Evolutionary conservation across 2,329 filamentous ascomycete genomes (phyloP).

Genomic region (Paracoccidioides lutzii): DNA sequence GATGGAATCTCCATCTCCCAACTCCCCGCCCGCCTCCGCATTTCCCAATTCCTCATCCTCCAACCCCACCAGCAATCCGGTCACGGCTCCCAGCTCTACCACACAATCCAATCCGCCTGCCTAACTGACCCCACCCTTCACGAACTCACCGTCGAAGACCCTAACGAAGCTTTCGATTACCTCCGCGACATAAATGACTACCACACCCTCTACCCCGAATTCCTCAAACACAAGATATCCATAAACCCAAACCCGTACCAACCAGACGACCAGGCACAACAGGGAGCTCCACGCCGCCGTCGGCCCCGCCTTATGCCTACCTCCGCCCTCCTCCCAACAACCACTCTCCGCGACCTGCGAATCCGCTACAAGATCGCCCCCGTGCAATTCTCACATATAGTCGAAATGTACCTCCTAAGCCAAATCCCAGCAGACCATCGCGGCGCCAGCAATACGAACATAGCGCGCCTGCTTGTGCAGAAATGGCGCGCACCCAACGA

Average conservation of each 20-base stretch:
- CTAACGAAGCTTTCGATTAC: constrained; percentile 57
- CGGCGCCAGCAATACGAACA: constrained; percentile 36
- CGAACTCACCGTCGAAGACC: constrained; percentile 89
- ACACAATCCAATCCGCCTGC: constrained; percentile 59
- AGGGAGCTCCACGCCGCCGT: constrained; percentile 18
- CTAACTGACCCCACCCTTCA: constrained; percentile 54
- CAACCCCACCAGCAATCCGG: constrained; percentile 75
- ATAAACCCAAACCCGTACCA: constrained; percentile 34
- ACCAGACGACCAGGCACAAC: constrained; percentile 13
- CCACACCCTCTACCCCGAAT: constrained; percentile 40
- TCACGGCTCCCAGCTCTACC: constrained; percentile 69
- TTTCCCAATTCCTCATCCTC: constrained; percentile 87
- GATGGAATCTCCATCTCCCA: constrained; percentile 39
- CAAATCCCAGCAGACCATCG: constrained; percentile 40
- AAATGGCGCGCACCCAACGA: constrained; percentile 36
- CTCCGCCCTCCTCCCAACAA: constrained; percentile 41
- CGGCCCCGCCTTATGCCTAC: constrained; percentile 34
- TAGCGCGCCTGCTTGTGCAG: constrained; percentile 38
- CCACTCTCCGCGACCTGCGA: constrained; percentile 38
- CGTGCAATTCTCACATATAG: constrained; percentile 48
- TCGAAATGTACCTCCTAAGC: constrained; percentile 50
- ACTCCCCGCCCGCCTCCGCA: constrained; percentile 64
- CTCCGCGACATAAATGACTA: constrained; percentile 52
- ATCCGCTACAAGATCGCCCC: constrained; percentile 44
- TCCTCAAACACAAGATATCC: constrained; percentile 35